Evolutionary conservation across 148 eudicot species (phyloP), one percentile per base, ranked within the genome.

Genomic region (Limonium bicolor): DNA sequence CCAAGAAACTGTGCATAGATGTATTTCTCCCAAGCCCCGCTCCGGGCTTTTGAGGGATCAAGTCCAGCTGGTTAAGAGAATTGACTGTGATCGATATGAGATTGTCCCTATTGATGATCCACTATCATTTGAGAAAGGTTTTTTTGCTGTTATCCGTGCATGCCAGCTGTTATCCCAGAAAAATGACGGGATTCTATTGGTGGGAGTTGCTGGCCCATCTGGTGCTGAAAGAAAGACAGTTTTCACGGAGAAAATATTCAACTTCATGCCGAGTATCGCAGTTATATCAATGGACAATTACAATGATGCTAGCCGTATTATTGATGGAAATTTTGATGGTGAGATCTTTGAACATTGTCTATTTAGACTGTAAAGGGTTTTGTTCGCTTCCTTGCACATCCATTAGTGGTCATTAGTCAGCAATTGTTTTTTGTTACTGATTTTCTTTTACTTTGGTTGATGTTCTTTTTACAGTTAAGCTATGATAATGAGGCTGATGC

Each of bases 261-360:
- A 69, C 54, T 87, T 79, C 47, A 74, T 79, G 90, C 94, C 96
- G 4, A 74, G 90, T 69, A 66, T 87, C 31, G 83, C 86, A 6
- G 80, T 83, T 51, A 82, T 87, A 59, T 83, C 96, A 48, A 83
- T 87, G 94, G 96, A 87, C 61, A 83, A 87, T 44, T 87, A 87
- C 64, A 87, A 87, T 60, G 96, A 87, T 60, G 68, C 86, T 22
- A 87, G 83, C 49, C 77, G 94, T 35, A 64, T 87, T 27, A 64
- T 87, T 53, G 96, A 87, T 52, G 94, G 88, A 27, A 87, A 87
- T 50, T 87, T 71, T 35, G 94, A 87, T 59, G 96, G 96, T 83
- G n/a, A n/a, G n/a, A n/a, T n/a, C n/a, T n/a, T n/a, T n/a, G n/a
- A n/a, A n/a, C n/a, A n/a, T n/a, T n/a, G n/a, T n/a, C n/a, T n/a